Percentiles rank a stretch among this genome's conserved stretches.
Evolutionary conservation across 257 asterid genomes (phyloP).

Genomic region (Solanum tacnaense): DNA sequence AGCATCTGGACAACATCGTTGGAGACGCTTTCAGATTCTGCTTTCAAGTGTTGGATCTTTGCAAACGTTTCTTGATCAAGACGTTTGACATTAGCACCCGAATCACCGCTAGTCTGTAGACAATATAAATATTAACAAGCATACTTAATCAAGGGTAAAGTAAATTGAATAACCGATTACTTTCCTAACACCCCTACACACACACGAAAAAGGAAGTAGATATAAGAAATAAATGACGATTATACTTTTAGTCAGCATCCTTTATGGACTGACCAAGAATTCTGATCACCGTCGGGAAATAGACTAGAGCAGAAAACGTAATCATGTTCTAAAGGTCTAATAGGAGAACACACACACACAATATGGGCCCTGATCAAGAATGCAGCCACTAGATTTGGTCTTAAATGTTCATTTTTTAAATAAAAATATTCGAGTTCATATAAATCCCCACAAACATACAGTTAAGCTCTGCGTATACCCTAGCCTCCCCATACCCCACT

Average conservation of each 20-base stretch:
- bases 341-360: background rate
- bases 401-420: background rate
- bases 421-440: background rate
- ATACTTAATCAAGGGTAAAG: background rate
- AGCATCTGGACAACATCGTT: slow-evolving; percentile 75
- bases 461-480: background rate
- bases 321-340: background rate
- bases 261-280: background rate
- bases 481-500: background rate
- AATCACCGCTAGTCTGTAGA: slow-evolving; percentile 21
- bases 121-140: background rate
- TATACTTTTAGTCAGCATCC: background rate
- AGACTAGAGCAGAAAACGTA: background rate
- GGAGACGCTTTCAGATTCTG: slow-evolving; percentile 61
- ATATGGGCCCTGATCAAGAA: background rate
- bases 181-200: background rate
- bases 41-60: slow-evolving; percentile 61
- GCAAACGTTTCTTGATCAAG: slow-evolving; percentile 67
- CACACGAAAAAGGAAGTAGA: background rate
- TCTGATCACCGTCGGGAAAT: background rate
- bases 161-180: background rate
- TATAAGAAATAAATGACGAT: background rate
- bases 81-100: slow-evolving; percentile 83
- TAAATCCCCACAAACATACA: background rate
- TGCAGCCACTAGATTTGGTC: background rate